Evolutionary conservation across 495 filamentous ascomycete species (phyloP).

Genomic region (Monascus purpureus): DNA sequence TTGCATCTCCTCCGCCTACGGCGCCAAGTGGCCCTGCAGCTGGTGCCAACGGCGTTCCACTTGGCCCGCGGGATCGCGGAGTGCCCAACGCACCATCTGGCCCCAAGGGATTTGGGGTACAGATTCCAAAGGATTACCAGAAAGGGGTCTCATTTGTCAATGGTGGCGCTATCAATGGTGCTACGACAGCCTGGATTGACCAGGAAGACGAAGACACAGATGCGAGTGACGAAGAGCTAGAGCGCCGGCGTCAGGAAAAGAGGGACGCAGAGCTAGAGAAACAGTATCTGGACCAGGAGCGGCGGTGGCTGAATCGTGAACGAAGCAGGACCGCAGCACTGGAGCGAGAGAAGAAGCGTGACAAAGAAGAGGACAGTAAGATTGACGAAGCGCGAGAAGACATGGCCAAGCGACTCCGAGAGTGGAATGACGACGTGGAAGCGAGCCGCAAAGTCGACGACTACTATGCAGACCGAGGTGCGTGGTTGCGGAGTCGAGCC

Average conservation of each 20-base stretch:
- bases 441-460: constrained; percentile 54
- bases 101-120: constrained; percentile 55
- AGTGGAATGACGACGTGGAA: constrained; percentile 86
- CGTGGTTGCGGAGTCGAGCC: constrained; percentile 74
- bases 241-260: constrained; percentile 56
- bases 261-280: constrained; percentile 65
- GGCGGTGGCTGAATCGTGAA: constrained; percentile 82
- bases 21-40: constrained; percentile 59
- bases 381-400: constrained; percentile 47
- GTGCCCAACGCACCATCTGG: constrained; percentile 70
- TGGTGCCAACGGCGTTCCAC: constrained; percentile 68
- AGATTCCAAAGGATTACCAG: constrained; percentile 65
- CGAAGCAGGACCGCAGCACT: constrained; percentile 68
- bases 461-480: constrained; percentile 74
- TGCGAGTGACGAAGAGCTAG: constrained; percentile 75
- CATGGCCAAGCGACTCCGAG: constrained; percentile 55
- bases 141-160: constrained; percentile 82
- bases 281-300: constrained; percentile 70
- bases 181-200: constrained; percentile 32
- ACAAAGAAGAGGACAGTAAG: constrained; percentile 52
- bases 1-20: constrained; percentile 52
- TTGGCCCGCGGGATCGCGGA: constrained; percentile 63
- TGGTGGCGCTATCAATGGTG: constrained; percentile 55
- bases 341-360: constrained; percentile 66
- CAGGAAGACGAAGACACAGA: constrained; percentile 81